These are phyloP conservation scores for Calonectria pauciramosa DNA, from an alignment of 2,329 filamentous ascomycete genomes.

Conservation along the genomic window DNA sequence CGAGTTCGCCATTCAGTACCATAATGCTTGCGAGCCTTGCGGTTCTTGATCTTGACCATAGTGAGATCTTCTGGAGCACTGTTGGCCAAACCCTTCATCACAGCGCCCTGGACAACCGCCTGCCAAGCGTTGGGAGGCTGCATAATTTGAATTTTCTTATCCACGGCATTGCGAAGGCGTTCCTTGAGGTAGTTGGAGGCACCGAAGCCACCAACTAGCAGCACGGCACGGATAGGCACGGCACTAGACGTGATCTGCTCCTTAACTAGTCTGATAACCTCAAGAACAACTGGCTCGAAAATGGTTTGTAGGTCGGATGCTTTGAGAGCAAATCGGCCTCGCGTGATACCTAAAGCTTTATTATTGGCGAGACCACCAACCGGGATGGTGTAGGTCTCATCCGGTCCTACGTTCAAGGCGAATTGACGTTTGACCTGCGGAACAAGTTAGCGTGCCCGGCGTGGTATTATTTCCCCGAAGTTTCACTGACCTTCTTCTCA, in stretches of 20 bases:
- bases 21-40: conserved; percentile 60
- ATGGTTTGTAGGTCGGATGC: conserved; percentile 56
- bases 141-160: conserved; percentile 55
- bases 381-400: conserved; percentile 54
- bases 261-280: conserved; percentile 59
- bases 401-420: conserved; percentile 46
- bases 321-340: conserved; percentile 54
- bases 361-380: conserved; percentile 59
- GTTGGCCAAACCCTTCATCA: conserved; percentile 61
- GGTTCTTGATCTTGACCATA: conserved; percentile 55
- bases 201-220: conserved; percentile 63
- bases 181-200: conserved; percentile 60
- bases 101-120: conserved; percentile 63
- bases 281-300: conserved; percentile 59
- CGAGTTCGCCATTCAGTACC: conserved; percentile 52
- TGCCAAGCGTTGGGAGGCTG: conserved; percentile 63
- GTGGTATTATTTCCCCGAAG: neutral
- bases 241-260: conserved; percentile 57
- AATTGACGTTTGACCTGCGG: conserved; percentile 54
- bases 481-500: conserved; percentile 51
- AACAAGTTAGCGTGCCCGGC: conserved; percentile 14
- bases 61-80: conserved; percentile 51
- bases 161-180: conserved; percentile 52
- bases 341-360: conserved; percentile 52
- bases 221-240: conserved; percentile 55